Evolutionary conservation across 345 rosid genomes (phyloP).

Genomic region (Eucalyptus viminalis): DNA sequence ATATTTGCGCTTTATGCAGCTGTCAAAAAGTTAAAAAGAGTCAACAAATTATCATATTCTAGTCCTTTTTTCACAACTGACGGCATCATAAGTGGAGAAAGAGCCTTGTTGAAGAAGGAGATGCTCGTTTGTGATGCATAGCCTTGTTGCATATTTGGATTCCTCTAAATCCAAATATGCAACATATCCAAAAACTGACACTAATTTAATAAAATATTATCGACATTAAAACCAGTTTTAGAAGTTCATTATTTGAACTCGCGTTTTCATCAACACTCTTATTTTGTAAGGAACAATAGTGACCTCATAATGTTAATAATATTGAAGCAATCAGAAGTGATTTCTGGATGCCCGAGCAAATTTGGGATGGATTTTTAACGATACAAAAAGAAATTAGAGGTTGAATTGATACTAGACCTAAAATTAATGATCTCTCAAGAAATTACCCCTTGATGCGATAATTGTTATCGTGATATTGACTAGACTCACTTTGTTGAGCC

Average conservation of each 20-base stretch:
- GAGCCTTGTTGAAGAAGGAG: neutral
- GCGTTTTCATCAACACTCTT: rapidly evolving
- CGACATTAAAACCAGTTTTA: rapidly evolving
- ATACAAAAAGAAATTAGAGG: neutral
- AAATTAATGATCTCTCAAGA: neutral
- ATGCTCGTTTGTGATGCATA: neutral
- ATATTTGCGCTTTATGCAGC: neutral
- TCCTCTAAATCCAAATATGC: neutral
- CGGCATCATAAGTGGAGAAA: neutral
- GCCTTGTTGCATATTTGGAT: neutral
- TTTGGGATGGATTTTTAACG: rapidly evolving
- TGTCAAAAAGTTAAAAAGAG: neutral
- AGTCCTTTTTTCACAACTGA: neutral
- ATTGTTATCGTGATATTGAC: neutral
- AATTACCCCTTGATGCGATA: neutral
- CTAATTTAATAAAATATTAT: neutral
- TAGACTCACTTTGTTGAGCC: too few relatives aligned
- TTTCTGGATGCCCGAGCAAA: rapidly evolving
- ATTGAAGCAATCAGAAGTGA: rapidly evolving
- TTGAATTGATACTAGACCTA: neutral
- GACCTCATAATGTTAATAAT: neutral
- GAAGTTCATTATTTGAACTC: neutral
- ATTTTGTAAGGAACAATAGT: neutral
- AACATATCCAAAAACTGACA: neutral
- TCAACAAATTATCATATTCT: neutral